Percentiles rank a stretch among this genome's conserved stretches.
These are phyloP conservation scores for Marchantia paleacea DNA, from an alignment of 225 moss, liverwort and hornwort genomes.

Conservation along the genomic window DNA sequence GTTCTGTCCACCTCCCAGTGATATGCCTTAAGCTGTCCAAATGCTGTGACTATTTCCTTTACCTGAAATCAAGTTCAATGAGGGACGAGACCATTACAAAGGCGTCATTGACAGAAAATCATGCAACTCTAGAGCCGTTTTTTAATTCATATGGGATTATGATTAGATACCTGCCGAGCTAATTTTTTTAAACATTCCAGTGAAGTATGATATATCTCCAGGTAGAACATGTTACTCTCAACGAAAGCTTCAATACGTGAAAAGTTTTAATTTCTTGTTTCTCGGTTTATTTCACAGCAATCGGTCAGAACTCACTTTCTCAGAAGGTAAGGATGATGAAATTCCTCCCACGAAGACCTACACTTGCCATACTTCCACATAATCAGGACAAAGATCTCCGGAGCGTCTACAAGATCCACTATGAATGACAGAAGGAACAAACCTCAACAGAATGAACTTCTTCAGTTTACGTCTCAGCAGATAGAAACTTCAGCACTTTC, in stretches of 20 bases:
- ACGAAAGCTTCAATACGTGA: too few relatives aligned
- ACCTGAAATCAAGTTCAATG: slow-evolving; percentile 39
- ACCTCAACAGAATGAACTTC: too few relatives aligned
- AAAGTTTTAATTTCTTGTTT: too few relatives aligned
- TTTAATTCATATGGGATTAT: too few relatives aligned
- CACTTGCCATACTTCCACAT: background rate
- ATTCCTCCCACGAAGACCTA: slow-evolving; percentile 79
- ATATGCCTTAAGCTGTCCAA: slow-evolving; percentile 89
- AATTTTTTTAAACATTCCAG: too few relatives aligned
- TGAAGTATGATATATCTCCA: too few relatives aligned
- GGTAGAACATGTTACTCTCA: too few relatives aligned
- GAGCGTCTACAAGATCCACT: background rate
- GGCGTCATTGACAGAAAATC: too few relatives aligned
- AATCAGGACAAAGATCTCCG: background rate
- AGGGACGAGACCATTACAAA: background rate
- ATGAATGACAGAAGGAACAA: background rate
- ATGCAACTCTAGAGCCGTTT: too few relatives aligned
- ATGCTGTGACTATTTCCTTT: slow-evolving; percentile 78
- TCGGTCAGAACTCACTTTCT: slow-evolving; percentile 45
- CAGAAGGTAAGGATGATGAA: slow-evolving; percentile 51
- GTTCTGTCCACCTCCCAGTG: slow-evolving; percentile 61
- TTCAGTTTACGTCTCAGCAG: too few relatives aligned
- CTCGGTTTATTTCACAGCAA: background rate
- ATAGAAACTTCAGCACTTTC: background rate
- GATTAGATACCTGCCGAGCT: too few relatives aligned